A percentile compares a stretch with the other conserved stretches of the same genome.
Conservation (phyloP, 176 grass and related monocot species). For the Elymus sibiricus region DNA sequence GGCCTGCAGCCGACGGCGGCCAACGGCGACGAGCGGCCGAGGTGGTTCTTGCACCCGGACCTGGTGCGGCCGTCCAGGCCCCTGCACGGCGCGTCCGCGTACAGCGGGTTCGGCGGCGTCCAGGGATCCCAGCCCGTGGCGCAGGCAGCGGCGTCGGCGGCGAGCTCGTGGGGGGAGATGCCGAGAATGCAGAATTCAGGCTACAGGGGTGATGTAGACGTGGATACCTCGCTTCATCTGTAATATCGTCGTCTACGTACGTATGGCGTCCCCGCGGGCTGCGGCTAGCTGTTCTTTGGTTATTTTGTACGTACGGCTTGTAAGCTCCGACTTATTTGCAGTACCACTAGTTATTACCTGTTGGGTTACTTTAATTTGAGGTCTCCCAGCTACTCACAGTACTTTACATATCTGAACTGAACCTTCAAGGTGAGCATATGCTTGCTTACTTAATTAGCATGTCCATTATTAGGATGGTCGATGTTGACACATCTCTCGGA, state of each 20-base stretch:
- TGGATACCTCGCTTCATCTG: slow-evolving; percentile 94
- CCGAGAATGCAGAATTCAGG: slow-evolving; percentile 56
- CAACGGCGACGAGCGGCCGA: slow-evolving; percentile 35
- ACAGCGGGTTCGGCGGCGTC: not conserved
- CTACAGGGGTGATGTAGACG: slow-evolving; percentile 59
- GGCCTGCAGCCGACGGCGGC: not conserved
- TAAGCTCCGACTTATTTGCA: slow-evolving; percentile 38
- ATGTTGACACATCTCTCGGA: not conserved
- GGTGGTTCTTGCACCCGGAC: slow-evolving; percentile 90
- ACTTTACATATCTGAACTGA: slow-evolving; percentile 9
- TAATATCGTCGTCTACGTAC: slow-evolving; percentile 40
- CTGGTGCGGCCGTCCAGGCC: slow-evolving; percentile 52
- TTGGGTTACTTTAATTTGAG: slow-evolving; percentile 25
- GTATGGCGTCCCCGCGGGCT: not conserved
- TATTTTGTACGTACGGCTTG: slow-evolving; percentile 34
- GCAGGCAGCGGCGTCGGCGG: not conserved
- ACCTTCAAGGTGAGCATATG: slow-evolving; percentile 4
- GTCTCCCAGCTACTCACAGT: slow-evolving; percentile 6
- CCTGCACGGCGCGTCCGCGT: not conserved
- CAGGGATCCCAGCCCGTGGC: not conserved
- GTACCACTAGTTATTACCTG: slow-evolving; percentile 30
- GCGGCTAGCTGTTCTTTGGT: slow-evolving; percentile 33
- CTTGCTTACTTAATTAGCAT: not conserved
- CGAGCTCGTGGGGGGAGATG: slow-evolving; percentile 29
- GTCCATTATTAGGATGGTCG: not conserved